Evolutionary conservation across 2,329 filamentous ascomycete genomes (phyloP), one percentile per base, ranked within the genome.

Genomic region (Periconia sp.): DNA sequence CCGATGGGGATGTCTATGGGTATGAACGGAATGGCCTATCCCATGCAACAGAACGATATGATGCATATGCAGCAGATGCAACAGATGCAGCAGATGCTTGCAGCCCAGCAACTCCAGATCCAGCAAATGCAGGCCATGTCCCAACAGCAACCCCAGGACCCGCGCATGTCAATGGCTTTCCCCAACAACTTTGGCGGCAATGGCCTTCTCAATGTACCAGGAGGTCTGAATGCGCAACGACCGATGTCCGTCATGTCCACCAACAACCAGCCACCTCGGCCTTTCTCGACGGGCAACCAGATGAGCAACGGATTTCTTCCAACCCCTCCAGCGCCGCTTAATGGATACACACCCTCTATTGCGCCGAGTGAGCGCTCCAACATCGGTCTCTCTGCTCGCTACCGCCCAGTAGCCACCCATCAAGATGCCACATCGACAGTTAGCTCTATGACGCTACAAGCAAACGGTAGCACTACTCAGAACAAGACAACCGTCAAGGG

Each of bases 341-440:
- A 48, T 37, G 84, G 83, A 7, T 97, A 97, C 70, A 82, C 91
- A 1, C 85, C 91, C 1, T 97, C 92, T 1, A 95, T 99, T 55
- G 92, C 94, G 2, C 94, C 94, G 1, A 96, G 90, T 4, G 94
- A 97, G 73, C 87, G 94, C 48, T 97, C 92, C 77, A 97, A 95
- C 67, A 77, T 96, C 48, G 94, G 94, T 12, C 80, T 95, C 38
- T 91, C 94, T 7, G 86, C 89, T 22, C 85, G 94, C 31, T 99
- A 99, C 72, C 83, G 94, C 32, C 91, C 94, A 1, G 92, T 97
- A 1, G 91, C 89, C 0, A 68, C 66, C 33, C 55, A 63, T 25
- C 56, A 57, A 25, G 65, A 68, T 37, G 52, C 58, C 16, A 45
- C 56, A 19, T 64, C 59, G 7, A 65, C 55, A 23, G 60, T 58